phyloP scores from a whole-genome alignment of 106 monocot genomes.

The Dioscorea zingiberensis region DNA sequence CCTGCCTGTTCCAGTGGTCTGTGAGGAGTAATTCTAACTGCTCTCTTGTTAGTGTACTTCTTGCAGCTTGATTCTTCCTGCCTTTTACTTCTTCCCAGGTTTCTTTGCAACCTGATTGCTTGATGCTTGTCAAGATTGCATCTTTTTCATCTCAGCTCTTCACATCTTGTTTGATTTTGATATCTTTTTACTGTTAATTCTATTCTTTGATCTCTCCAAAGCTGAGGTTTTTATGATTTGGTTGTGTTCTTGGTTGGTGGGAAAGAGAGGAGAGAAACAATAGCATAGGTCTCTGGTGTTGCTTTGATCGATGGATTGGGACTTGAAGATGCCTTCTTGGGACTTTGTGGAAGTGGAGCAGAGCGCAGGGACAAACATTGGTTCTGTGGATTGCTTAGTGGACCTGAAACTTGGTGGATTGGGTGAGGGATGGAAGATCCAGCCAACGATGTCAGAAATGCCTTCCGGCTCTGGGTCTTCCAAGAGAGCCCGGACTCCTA shows the following conservation, averaged over 20 bases:
- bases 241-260: neutral
- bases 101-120: neutral
- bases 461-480: constrained; percentile 19
- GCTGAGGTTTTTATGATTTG: neutral
- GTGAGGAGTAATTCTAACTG: neutral
- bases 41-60: neutral
- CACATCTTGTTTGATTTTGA: too few relatives aligned
- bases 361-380: constrained; percentile 22
- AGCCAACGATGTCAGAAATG: neutral
- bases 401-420: constrained; percentile 43
- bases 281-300: neutral
- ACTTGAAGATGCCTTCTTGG: constrained; percentile 57
- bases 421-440: constrained; percentile 31
- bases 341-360: constrained; percentile 49
- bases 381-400: constrained; percentile 30
- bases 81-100: neutral
- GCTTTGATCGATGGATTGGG: constrained; percentile 58
- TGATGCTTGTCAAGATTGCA: too few relatives aligned
- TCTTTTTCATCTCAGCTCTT: too few relatives aligned
- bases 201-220: neutral
- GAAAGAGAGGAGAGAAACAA: neutral
- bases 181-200: too few relatives aligned
- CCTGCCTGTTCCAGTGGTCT: neutral
- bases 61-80: neutral
- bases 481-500: constrained; percentile 25